phyloP scores from a whole-genome alignment of 139 green algal species.

The Chlorella sorokiniana region DNA sequence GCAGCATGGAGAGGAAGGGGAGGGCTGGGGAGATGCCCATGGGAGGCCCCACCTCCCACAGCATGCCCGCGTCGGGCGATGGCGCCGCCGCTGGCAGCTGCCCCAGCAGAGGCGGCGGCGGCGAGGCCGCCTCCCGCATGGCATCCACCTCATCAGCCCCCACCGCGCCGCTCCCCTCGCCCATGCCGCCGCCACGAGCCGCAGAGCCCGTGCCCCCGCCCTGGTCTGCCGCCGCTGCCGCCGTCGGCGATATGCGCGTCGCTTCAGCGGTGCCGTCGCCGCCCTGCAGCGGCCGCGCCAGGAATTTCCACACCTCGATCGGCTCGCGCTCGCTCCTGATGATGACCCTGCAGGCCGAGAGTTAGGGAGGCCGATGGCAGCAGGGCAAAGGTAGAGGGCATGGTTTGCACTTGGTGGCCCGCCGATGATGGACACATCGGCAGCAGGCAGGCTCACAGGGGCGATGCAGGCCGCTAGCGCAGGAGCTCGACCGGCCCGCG shows the following conservation, averaged over 20 bases:
- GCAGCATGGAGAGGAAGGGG: conserved; percentile 17
- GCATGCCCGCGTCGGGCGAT: conserved; percentile 21
- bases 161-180: neutral
- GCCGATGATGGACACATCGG: no score
- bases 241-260: neutral
- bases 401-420: neutral
- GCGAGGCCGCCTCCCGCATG: neutral
- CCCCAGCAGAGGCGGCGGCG: neutral
- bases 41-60: conserved; percentile 6
- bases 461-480: neutral
- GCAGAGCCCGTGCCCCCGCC: no score
- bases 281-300: neutral
- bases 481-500: no score
- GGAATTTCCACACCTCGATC: conserved; percentile 65
- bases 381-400: neutral
- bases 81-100: neutral
- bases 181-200: neutral
- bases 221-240: neutral
- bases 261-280: neutral
- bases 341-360: conserved; percentile 50
- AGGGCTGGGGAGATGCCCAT: conserved; percentile 8
- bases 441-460: no score
- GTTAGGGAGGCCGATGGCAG: neutral
- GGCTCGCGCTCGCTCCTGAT: conserved; percentile 56
- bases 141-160: neutral